Evolutionary conservation across 352 stramenopile species (phyloP), one percentile per base, ranked within the genome.

Genomic region (Globisporangium cylindrosporum): DNA sequence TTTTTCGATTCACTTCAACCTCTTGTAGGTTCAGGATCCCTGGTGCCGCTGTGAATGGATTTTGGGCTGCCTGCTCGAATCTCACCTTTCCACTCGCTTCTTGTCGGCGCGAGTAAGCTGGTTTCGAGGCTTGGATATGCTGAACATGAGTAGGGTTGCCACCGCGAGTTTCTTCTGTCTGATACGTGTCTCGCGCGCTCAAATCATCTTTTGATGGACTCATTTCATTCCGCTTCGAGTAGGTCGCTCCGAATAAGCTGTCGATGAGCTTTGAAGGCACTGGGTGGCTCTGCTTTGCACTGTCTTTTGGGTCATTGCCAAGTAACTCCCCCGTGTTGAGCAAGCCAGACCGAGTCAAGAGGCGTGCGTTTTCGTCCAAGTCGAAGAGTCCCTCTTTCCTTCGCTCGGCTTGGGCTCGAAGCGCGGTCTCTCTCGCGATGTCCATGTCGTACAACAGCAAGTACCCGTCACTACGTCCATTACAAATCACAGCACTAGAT

Each of bases 391-490:
- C 81, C 43, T 89, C 62, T 64, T 81, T 79, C 34, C 62, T 75
- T 27, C 82, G 72, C 15, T 73, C 66, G 9, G 67, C 56, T 24
- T 85, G 75, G 20, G 75, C 73, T 18, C 76, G 73, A 41, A 67
- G 46, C 53, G 83, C 80, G 2, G 86, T 92, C 65, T 92, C 79
- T 29, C 80, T 68, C 32, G 84, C 80, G 61, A 94, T 92, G 22
- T 93, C 83, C 69, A 95, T 68, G 67, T 94, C 88, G 68, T 94
- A 94, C 4, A 95, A 73, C 27, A 95, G 70, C 53, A 95, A 64
- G 60, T 76, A 90, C 0, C 86, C 88, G 73, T 95, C 86, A 27
- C 88, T 95, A 70, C 6, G 60, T 14, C 38, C 9, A 59, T 49
- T 66, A 32, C n/a, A 34, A 27, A 36, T 1, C 15, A 59, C 25